Conservation (phyloP, 139 green algal genomes). For the Zygnema circumcarinatum region DNA sequence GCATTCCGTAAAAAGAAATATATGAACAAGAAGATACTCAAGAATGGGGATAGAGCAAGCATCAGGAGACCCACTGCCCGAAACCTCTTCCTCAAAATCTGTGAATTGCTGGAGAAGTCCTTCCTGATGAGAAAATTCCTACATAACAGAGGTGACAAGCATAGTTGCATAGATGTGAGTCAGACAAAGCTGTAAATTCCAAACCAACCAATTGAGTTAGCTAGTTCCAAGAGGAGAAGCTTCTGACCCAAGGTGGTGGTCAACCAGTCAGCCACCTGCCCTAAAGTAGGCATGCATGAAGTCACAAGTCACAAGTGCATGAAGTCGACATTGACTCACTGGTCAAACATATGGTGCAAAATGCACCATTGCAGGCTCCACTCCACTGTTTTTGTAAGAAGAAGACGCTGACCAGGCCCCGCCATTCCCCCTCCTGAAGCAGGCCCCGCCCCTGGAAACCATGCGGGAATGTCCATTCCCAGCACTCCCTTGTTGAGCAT, state of each 20-base stretch:
- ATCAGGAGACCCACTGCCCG: slow-evolving; percentile 67
- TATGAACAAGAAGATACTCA: slow-evolving; percentile 89
- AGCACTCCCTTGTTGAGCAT: slow-evolving; percentile 85
- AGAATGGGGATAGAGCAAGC: slow-evolving; percentile 83
- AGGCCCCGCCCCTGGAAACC: slow-evolving; percentile 64
- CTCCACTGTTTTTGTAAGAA: slow-evolving; percentile 93
- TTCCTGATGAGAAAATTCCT: slow-evolving; percentile 71
- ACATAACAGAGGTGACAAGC: not conserved
- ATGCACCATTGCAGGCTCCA: slow-evolving; percentile 90
- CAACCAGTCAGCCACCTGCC: not conserved
- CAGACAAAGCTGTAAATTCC: not conserved
- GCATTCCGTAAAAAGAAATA: slow-evolving; percentile 95
- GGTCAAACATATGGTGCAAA: slow-evolving; percentile 63
- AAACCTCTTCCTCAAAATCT: slow-evolving; percentile 69
- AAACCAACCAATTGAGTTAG: not conserved
- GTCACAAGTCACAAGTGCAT: too few species aligned
- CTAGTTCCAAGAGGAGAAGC: not conserved
- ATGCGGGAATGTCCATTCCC: slow-evolving; percentile 68
- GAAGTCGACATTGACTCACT: slow-evolving; percentile 29
- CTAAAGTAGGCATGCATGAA: not conserved
- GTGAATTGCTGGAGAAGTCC: slow-evolving; percentile 69
- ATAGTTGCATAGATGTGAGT: too few species aligned
- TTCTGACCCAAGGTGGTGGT: not conserved
- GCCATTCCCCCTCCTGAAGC: not conserved
- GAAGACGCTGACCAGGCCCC: slow-evolving; percentile 20